phyloP scores from a whole-genome alignment of 2,329 filamentous ascomycete species.

The Purpureocillium lavendulum region DNA sequence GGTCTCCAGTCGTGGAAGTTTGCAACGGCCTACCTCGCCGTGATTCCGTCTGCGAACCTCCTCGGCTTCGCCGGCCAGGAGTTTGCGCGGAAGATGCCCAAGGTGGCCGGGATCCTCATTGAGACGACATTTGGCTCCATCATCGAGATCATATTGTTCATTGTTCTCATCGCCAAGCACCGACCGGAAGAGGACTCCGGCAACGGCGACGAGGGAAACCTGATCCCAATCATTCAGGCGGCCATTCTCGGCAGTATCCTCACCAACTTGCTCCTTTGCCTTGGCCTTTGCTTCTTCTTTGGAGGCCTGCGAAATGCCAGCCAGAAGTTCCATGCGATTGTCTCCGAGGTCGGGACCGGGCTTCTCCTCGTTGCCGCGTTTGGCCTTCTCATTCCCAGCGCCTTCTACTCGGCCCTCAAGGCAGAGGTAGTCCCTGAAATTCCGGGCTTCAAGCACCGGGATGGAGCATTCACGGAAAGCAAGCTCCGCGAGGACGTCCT shows the following conservation, averaged over 20 bases:
- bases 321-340: constrained; percentile 54
- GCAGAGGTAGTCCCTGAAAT: background rate
- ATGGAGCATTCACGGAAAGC: constrained; percentile 17
- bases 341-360: constrained; percentile 61
- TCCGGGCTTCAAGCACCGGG: background rate
- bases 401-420: constrained; percentile 27
- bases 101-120: constrained; percentile 46
- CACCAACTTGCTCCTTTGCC: constrained; percentile 55
- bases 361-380: constrained; percentile 42
- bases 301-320: constrained; percentile 52
- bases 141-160: constrained; percentile 50
- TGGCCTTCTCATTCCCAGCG: constrained; percentile 24
- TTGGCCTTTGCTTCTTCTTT: constrained; percentile 59
- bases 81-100: constrained; percentile 56
- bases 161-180: constrained; percentile 45
- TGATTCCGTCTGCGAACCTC: constrained; percentile 40
- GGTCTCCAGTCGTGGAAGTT: constrained; percentile 34
- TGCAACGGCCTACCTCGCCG: constrained; percentile 19
- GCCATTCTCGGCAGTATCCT: constrained; percentile 63
- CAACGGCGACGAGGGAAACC: constrained; percentile 17
- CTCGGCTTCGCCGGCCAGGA: constrained; percentile 37
- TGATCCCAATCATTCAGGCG: constrained; percentile 55
- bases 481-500: constrained; percentile 21
- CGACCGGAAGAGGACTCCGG: constrained; percentile 12
- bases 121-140: constrained; percentile 51